Evolutionary conservation across 2,329 filamentous ascomycete species (phyloP), one percentile per base, ranked within the genome.

Genomic region (Diplocarpon rosae): DNA sequence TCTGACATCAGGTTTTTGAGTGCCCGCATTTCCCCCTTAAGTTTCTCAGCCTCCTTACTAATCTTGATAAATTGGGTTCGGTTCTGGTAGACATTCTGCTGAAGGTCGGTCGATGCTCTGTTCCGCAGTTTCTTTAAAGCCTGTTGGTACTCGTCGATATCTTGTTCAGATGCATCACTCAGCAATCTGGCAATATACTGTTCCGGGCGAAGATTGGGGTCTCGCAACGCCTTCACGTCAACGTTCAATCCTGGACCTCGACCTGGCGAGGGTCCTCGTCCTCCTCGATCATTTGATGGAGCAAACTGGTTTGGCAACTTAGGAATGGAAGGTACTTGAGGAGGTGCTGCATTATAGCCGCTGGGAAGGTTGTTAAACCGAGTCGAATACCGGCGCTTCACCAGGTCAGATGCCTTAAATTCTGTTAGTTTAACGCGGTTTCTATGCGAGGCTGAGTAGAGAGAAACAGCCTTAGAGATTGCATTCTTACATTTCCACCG

Each of bases 11-110:
- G 73, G 52, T 86, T 86, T 36, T 85, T 79, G 28, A 98, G 75
- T 6, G 85, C 85, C 42, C 86, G 78, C 92, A 98, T 96, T 64
- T 98, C 92, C 44, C 79, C 78, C 66, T 96, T 96, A 46, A 98
- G 77, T 68, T 95, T 95, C 66, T 98, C 92, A 1, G 93, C 92
- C 67, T 98, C 92, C 66, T 96, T 95, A 62, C 89, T 95, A 64
- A 98, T 96, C 65, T 94, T 94, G 71, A 98, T 96, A 61, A 98
- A 98, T 59, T 96, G 92, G 0, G 87, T 94, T 39, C 92, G 80
- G 65, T 98, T 98, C 64, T 95, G 89, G 65, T 94, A 90, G 40
- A 98, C 84, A 65, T 89, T 96, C 60, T 93, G 86, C 64, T 96
- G 90, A 16, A 98, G 71, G 56, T 96, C 89, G 39, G 55, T 58